These are phyloP conservation scores for Aspergillus fumigatiaffinis DNA, from an alignment of 2,329 filamentous ascomycete species.

Conservation along the genomic window DNA sequence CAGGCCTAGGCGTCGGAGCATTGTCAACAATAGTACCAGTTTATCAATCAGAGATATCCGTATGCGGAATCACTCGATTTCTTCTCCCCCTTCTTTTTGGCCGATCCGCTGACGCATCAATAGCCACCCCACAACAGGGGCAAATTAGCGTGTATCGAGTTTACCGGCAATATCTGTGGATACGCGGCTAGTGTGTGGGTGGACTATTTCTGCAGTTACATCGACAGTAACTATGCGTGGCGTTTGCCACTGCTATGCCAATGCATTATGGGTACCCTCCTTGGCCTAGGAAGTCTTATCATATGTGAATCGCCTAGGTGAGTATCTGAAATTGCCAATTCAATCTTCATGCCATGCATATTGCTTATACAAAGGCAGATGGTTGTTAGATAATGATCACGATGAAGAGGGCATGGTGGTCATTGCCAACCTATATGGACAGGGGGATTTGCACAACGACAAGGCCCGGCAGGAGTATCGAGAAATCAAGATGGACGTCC, in stretches of 20 bases:
- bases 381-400: conserved; percentile 95
- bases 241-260: conserved; percentile 86
- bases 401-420: conserved; percentile 98
- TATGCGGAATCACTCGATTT: conserved; percentile 13
- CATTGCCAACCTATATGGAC: conserved; percentile 94
- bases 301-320: conserved; percentile 96
- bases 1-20: conserved; percentile 81
- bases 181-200: conserved; percentile 98
- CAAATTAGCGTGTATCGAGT: conserved; percentile 95
- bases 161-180: conserved; percentile 92
- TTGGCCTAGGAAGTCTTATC: conserved; percentile 80
- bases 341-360: conserved; percentile 8
- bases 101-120: conserved; percentile 12
- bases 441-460: conserved; percentile 87
- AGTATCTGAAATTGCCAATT: conserved; percentile 25
- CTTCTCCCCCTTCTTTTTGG: neutral
- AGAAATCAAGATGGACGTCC: conserved; percentile 97
- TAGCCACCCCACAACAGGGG: conserved; percentile 87
- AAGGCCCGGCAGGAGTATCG: conserved; percentile 95
- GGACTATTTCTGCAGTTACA: conserved; percentile 93
- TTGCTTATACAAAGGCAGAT: conserved; percentile 51
- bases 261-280: conserved; percentile 84
- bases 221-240: conserved; percentile 82
- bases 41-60: conserved; percentile 89
- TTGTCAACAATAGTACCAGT: conserved; percentile 89